Conservation (phyloP, 2,329 filamentous ascomycete genomes). For the Penicillium italicum region DNA sequence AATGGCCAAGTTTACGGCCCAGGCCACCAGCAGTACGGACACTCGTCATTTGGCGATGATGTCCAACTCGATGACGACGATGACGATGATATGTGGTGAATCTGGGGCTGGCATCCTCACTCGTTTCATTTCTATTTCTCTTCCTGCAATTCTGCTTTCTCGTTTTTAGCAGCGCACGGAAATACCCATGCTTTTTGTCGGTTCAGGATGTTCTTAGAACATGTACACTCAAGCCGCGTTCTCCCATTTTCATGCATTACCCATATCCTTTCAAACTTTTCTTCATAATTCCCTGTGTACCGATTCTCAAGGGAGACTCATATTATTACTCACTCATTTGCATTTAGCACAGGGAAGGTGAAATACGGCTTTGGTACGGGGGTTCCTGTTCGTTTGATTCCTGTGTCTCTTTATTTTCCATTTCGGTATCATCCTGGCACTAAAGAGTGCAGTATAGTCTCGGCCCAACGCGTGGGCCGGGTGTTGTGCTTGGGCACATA, state of each 20-base stretch:
- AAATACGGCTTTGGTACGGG: background rate
- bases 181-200: conserved; percentile 33
- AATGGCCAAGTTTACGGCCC: conserved; percentile 36
- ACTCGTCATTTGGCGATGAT: conserved; percentile 42
- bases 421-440: background rate
- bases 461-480: background rate
- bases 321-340: conserved; percentile 2
- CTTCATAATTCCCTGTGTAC: background rate
- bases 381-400: background rate
- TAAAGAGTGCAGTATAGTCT: conserved; percentile 21
- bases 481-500: conserved; percentile 18
- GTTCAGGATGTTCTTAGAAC: conserved; percentile 24
- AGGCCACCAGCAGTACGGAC: conserved; percentile 39
- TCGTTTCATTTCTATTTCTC: conserved; percentile 15
- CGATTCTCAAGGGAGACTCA: background rate
- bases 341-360: background rate
- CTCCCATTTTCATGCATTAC: conserved; percentile 4
- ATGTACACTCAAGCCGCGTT: conserved; percentile 28
- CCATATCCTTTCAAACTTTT: background rate
- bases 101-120: conserved; percentile 19
- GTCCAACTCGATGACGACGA: conserved; percentile 44
- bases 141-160: conserved; percentile 22
- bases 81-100: conserved; percentile 51
- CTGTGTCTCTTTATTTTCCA: background rate
- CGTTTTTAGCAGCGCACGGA: conserved; percentile 26